Conservation (phyloP, 2,329 filamentous ascomycete species). For the Fusarium solani-melongenae region DNA sequence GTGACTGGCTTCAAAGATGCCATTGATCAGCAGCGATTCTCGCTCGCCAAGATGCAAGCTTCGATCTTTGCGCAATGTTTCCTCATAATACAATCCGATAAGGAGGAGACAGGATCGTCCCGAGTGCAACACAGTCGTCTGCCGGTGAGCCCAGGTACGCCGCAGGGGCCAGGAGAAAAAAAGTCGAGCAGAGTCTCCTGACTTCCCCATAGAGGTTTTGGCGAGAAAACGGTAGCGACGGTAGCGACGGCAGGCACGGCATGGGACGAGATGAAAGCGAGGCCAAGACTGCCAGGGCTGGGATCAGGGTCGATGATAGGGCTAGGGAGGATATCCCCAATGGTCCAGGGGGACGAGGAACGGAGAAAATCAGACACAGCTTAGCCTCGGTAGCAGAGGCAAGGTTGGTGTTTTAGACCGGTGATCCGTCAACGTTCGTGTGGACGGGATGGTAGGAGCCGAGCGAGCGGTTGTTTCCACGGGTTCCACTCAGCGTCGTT, state of each 20-base stretch:
- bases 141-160: not conserved
- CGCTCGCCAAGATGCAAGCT: not conserved
- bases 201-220: not conserved
- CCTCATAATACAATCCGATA: not conserved
- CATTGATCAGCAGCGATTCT: not conserved
- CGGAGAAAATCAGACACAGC: constrained; percentile 2
- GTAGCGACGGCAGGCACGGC: constrained; percentile 20
- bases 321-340: constrained; percentile 9
- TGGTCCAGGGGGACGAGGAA: not conserved
- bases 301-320: constrained; percentile 30
- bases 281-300: not conserved
- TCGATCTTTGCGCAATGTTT: constrained; percentile 1
- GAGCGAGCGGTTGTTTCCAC: constrained; percentile 25
- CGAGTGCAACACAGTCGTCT: constrained; percentile 5
- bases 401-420: constrained; percentile 17
- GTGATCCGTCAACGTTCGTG: constrained; percentile 17
- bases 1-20: not conserved
- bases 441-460: constrained; percentile 4
- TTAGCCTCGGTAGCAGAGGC: constrained; percentile 6
- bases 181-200: constrained; percentile 19
- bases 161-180: not conserved
- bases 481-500: constrained; percentile 15
- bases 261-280: constrained; percentile 14
- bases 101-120: constrained; percentile 1
- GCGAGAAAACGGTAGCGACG: constrained; percentile 26